Evolutionary conservation across 1,139 yeast genomes (phyloP).

Genomic region (Suhomyces maxii): DNA sequence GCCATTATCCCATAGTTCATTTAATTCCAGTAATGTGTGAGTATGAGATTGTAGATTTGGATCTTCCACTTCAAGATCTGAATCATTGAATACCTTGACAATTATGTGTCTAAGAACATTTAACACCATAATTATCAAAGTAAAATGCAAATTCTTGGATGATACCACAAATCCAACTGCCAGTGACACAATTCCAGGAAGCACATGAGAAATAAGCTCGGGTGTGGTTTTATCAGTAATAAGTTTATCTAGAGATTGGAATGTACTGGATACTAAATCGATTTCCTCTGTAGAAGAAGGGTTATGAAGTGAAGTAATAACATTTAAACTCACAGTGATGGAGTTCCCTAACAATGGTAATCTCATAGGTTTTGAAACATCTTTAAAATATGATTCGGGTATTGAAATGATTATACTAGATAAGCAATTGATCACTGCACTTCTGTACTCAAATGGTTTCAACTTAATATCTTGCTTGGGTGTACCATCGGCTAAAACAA

Average conservation of each 20-base stretch:
- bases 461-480: conserved; percentile 3
- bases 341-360: conserved; percentile 30
- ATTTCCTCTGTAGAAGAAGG: conserved; percentile 19
- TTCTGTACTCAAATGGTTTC: conserved; percentile 21
- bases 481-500: conserved; percentile 25
- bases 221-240: conserved; percentile 21
- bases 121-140: conserved; percentile 23
- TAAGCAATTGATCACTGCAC: conserved; percentile 21
- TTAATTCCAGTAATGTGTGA: conserved; percentile 16
- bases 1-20: conserved; percentile 19
- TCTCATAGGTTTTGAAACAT: conserved; percentile 14
- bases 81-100: conserved; percentile 37
- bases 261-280: conserved; percentile 11
- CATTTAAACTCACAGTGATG: conserved; percentile 24
- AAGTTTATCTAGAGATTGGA: conserved; percentile 18
- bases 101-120: conserved; percentile 28
- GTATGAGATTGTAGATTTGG: neutral
- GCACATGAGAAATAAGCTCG: conserved; percentile 35
- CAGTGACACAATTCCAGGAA: conserved; percentile 43
- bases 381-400: conserved; percentile 25
- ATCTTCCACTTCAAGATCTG: conserved; percentile 19
- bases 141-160: conserved; percentile 27
- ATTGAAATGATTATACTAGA: conserved; percentile 17
- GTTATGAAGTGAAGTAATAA: conserved; percentile 12
- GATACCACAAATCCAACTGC: conserved; percentile 28